Base-by-base conservation (phyloP, 2,329 filamentous ascomycete genomes). In the Fusarium pilosicola region DNA sequence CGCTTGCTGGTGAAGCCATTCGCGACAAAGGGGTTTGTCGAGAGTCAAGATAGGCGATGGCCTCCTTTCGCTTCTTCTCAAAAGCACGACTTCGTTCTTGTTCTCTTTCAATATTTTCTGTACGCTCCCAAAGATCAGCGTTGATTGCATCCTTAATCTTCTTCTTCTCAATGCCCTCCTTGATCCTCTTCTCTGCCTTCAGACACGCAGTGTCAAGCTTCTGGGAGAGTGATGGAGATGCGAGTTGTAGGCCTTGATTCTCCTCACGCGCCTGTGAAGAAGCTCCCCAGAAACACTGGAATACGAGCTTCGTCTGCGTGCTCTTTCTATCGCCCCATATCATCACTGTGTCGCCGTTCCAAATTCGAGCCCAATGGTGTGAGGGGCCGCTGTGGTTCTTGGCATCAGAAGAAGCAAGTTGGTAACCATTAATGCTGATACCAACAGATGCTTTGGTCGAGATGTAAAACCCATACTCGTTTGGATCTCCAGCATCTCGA, bases 391-490 rank as follows among this genome's bases (percentile, higher is more conserved):
- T 83, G 6, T 87, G 86, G 65, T 89, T 86, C 68, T 87, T 87
- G 14, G 85, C 79, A 42, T 90, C 86, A 44, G 88, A 84, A 5
- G 90, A 89, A 4, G 81, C 84, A 30, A 98, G 83, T 45, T 86
- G 85, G n/a, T 89, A 86, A 34, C 89, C 91, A 77, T 98, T 98
- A 79, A 98, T 87, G 74, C 85, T 88, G 70, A 98, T 94, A 26
- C 94, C 94, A 34, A 86, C 86, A 12, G 91, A 92, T 8, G 94
- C 92, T 76, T 95, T 94, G 7, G 94, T 97, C 3, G 92, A 92
- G 57, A 98, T 91, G 79, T 90, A 92, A 70, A 95, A 92, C 8
- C 89, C 87, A 76, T 91, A 91, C 5, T 91, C 85, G 18, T 89
- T 87, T 5, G 86, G 81, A 64, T 86, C 81, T 9, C 74, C 73